Conservation (phyloP, 1,139 yeast genomes). For the Nakaseomyces bracarensis region DNA sequence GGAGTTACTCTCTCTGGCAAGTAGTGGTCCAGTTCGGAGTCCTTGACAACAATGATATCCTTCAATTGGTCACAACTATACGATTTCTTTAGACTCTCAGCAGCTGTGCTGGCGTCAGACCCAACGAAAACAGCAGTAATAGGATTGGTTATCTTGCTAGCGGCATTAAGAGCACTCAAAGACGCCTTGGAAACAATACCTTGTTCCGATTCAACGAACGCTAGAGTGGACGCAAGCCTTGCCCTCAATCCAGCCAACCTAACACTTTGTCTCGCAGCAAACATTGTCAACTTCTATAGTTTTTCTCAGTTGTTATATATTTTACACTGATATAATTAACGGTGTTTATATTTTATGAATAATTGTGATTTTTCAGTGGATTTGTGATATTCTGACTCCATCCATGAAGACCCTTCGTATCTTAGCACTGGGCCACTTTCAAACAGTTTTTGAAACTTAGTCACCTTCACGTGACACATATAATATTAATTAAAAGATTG, state of each 20-base stretch:
- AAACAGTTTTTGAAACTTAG: too few relatives aligned
- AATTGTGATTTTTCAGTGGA: too few relatives aligned
- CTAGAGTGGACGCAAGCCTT: slow-evolving; percentile 47
- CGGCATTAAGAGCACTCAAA: slow-evolving; percentile 57
- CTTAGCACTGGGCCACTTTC: too few relatives aligned
- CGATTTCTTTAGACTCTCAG: slow-evolving; percentile 34
- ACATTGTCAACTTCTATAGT: neutral
- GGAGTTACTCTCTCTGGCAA: slow-evolving; percentile 65
- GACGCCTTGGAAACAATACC: slow-evolving; percentile 59
- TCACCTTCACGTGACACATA: too few relatives aligned
- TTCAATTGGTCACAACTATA: slow-evolving; percentile 33
- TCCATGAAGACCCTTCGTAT: too few relatives aligned
- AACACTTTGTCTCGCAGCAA: neutral
- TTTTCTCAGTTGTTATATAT: too few relatives aligned
- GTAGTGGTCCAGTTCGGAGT: slow-evolving; percentile 44
- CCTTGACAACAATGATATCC: slow-evolving; percentile 46
- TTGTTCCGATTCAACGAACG: slow-evolving; percentile 56
- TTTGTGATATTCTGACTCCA: too few relatives aligned
- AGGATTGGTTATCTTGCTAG: slow-evolving; percentile 55
- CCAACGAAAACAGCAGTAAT: slow-evolving; percentile 57
- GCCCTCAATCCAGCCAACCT: neutral
- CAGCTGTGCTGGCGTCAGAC: slow-evolving; percentile 40
- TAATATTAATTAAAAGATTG: too few relatives aligned
- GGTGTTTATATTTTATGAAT: too few relatives aligned
- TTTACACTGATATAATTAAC: too few relatives aligned